Percentiles rank a stretch among this genome's conserved stretches.
Conservation (phyloP, 75 land plant species). For the Ceratopteris richardii region DNA sequence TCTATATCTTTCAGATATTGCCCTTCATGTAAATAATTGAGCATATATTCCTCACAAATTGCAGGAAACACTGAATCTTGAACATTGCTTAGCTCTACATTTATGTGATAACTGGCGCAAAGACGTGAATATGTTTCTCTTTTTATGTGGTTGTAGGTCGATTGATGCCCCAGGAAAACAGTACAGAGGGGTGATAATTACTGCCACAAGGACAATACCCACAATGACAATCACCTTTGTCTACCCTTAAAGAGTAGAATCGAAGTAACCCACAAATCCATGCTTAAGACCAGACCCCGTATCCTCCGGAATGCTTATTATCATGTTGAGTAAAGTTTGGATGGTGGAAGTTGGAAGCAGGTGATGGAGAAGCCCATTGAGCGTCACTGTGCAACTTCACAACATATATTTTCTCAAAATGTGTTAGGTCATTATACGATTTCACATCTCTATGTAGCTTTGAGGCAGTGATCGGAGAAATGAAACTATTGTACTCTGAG, state of each 20-base stretch:
- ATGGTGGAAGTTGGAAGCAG: conserved; percentile 86
- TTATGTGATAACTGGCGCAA: too few relatives aligned
- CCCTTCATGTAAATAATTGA: too few relatives aligned
- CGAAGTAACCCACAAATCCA: conserved; percentile 99
- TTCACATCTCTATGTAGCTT: conserved; percentile 94
- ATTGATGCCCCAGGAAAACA: too few relatives aligned
- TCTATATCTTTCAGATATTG: too few relatives aligned
- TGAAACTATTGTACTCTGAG: conserved; percentile 93
- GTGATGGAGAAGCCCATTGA: conserved; percentile 71
- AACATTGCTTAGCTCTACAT: too few relatives aligned
- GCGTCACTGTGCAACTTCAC: conserved; percentile 91
- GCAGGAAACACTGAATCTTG: too few relatives aligned
- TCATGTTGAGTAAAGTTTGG: conserved; percentile 53
- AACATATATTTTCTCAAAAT: conserved; percentile 98
- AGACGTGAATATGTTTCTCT: too few relatives aligned
- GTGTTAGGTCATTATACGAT: conserved; percentile 75
- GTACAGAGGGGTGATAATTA: too few relatives aligned
- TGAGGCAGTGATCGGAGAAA: conserved; percentile 86
- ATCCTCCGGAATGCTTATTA: conserved; percentile 74
- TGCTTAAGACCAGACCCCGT: conserved; percentile 88
- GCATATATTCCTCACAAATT: too few relatives aligned
- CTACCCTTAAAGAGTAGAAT: conserved; percentile 75
- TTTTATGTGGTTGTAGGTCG: too few relatives aligned
- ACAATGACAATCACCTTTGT: too few relatives aligned
- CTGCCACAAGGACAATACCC: too few relatives aligned